Percentiles rank a stretch among this genome's conserved stretches.
phyloP scores from a whole-genome alignment of 495 filamentous ascomycete genomes.

The Pseudevernia furfuracea region DNA sequence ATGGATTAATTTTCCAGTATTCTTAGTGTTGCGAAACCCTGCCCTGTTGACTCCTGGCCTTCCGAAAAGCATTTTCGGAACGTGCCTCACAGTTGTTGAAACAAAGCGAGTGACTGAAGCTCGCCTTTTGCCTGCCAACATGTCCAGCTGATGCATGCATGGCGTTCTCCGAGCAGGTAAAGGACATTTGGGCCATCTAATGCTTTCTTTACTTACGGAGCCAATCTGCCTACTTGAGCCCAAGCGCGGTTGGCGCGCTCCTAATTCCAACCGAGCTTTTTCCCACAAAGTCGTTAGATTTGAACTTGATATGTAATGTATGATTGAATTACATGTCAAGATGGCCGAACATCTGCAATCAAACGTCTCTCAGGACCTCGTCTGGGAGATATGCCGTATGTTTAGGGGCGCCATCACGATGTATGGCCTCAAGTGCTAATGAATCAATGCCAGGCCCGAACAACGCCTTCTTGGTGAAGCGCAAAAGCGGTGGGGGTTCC shows the following conservation, averaged over 20 bases:
- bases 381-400: constrained; percentile 83
- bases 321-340: not conserved
- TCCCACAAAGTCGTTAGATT: not conserved
- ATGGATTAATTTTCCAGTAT: not conserved
- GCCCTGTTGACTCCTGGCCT: not conserved
- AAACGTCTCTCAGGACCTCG: constrained; percentile 74
- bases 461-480: constrained; percentile 85
- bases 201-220: not conserved
- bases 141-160: not conserved
- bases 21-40: not conserved
- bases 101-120: not conserved
- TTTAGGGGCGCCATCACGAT: constrained; percentile 36
- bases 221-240: not conserved
- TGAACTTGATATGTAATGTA: not conserved
- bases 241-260: not conserved
- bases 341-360: constrained; percentile 36
- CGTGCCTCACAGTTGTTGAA: not conserved
- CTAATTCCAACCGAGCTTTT: not conserved
- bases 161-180: not conserved
- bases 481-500: constrained; percentile 62
- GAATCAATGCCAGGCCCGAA: constrained; percentile 51
- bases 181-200: too few relatives aligned
- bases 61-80: not conserved
- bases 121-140: not conserved
- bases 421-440: not conserved